Conservation (phyloP, 2,329 filamentous ascomycete genomes). For the Epichloe gansuensis region DNA sequence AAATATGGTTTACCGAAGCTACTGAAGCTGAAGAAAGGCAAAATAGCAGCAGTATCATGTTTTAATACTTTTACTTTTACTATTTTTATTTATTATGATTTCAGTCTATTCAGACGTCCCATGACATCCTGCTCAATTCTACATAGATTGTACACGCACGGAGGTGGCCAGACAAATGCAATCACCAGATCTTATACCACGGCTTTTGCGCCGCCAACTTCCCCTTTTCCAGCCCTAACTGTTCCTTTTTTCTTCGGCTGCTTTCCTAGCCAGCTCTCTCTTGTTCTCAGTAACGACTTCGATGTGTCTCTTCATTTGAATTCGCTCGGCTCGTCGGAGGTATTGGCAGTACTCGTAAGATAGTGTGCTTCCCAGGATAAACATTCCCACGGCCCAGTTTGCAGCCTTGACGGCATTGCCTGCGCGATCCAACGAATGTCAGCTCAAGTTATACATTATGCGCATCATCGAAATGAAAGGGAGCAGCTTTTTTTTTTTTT, state of each 20-base stretch:
- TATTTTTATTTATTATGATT: background rate
- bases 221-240: constrained; percentile 20
- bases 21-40: background rate
- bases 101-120: background rate
- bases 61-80: background rate
- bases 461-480: background rate
- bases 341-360: constrained; percentile 81
- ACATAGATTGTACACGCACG: background rate
- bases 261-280: constrained; percentile 32
- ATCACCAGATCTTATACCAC: constrained; percentile 48
- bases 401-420: constrained; percentile 39
- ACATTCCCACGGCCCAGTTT: constrained; percentile 78
- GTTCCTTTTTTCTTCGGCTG: constrained; percentile 29
- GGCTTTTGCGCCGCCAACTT: constrained; percentile 25
- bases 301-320: constrained; percentile 74
- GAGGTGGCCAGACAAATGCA: background rate
- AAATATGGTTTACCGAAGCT: no score
- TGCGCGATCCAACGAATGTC: constrained; percentile 5
- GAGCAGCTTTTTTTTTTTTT: background rate
- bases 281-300: constrained; percentile 48
- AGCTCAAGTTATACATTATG: background rate
- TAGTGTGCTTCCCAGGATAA: constrained; percentile 54
- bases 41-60: background rate
- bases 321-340: constrained; percentile 59
- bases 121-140: background rate